Percentiles rank a stretch among this genome's conserved stretches.
Conservation (phyloP, 164 flowering plant genomes). For the Stephania yunnanensis region DNA sequence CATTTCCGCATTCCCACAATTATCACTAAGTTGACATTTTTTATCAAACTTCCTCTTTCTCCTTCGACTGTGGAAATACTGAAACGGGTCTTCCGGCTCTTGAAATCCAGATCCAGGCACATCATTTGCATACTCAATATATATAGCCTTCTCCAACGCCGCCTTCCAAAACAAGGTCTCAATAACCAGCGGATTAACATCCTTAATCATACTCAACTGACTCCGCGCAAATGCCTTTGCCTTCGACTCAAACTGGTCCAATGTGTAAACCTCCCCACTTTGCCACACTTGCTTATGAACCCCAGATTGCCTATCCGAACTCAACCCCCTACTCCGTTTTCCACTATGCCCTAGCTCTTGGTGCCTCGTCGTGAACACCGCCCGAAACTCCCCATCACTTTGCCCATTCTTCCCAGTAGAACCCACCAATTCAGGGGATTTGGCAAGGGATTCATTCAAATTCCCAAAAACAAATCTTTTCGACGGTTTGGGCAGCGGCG, state of each 20-base stretch:
- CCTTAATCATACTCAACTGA: slow-evolving; percentile 52
- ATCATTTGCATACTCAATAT: slow-evolving; percentile 95
- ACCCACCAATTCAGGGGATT: slow-evolving; percentile 53
- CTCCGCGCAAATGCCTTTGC: slow-evolving; percentile 68
- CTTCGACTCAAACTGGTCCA: slow-evolving; percentile 91
- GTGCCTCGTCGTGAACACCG: slow-evolving; percentile 87
- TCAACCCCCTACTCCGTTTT: slow-evolving; percentile 38
- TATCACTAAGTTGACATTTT: slow-evolving; percentile 21
- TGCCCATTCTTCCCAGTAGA: slow-evolving; percentile 23
- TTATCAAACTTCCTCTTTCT: slow-evolving; percentile 38
- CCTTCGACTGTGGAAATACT: slow-evolving; percentile 36
- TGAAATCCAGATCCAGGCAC: slow-evolving; percentile 95
- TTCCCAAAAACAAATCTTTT: slow-evolving; percentile 63
- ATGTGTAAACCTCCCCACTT: slow-evolving; percentile 83
- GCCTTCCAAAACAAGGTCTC: slow-evolving; percentile 92
- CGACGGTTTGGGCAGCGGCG: slow-evolving; percentile 90
- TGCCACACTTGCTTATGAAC: slow-evolving; percentile 91
- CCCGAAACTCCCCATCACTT: slow-evolving; percentile 38
- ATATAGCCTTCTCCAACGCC: slow-evolving; percentile 74
- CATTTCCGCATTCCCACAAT: slow-evolving; percentile 22
- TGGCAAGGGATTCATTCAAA: slow-evolving; percentile 63
- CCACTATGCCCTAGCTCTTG: slow-evolving; percentile 76
- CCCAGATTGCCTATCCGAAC: slow-evolving; percentile 18
- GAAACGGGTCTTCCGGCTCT: slow-evolving; percentile 57
- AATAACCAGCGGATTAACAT: slow-evolving; percentile 53